A percentile compares a stretch with the other conserved stretches of the same genome.
These are phyloP conservation scores for Metschnikowia anglica DNA, from an alignment of 805 yeast genomes.

Conservation along the genomic window DNA sequence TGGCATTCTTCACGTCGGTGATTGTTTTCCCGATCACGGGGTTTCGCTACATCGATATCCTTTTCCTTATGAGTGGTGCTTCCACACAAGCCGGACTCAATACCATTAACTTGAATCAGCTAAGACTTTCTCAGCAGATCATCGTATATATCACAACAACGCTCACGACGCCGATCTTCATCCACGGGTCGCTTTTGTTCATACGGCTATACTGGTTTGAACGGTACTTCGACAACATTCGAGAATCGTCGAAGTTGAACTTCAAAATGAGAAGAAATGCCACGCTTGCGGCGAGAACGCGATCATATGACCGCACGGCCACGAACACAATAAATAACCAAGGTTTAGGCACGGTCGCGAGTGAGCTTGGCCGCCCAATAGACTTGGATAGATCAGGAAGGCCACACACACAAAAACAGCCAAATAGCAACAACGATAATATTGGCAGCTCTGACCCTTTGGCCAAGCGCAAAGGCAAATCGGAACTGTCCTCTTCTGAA, in stretches of 20 bases:
- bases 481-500: conserved; percentile 15
- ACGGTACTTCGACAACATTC: conserved; percentile 79
- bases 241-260: conserved; percentile 71
- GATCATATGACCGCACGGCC: conserved; percentile 29
- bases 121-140: conserved; percentile 78
- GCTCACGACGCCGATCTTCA: conserved; percentile 82
- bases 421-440: no score
- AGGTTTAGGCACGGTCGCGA: conserved; percentile 23
- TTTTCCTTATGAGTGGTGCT: conserved; percentile 75
- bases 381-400: background rate
- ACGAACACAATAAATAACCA: conserved; percentile 33
- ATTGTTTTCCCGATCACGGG: conserved; percentile 74
- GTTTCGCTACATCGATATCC: conserved; percentile 68
- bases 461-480: background rate
- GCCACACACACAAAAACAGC: no score
- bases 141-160: conserved; percentile 60
- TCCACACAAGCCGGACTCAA: conserved; percentile 91
- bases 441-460: background rate
- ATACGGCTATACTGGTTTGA: conserved; percentile 88
- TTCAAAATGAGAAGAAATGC: conserved; percentile 80
- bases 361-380: background rate
- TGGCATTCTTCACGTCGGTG: conserved; percentile 68
- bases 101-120: conserved; percentile 64
- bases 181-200: conserved; percentile 75
- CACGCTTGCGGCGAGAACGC: conserved; percentile 58